Evolutionary conservation across 257 asterid genomes (phyloP).

Genomic region (Lantana camara): DNA sequence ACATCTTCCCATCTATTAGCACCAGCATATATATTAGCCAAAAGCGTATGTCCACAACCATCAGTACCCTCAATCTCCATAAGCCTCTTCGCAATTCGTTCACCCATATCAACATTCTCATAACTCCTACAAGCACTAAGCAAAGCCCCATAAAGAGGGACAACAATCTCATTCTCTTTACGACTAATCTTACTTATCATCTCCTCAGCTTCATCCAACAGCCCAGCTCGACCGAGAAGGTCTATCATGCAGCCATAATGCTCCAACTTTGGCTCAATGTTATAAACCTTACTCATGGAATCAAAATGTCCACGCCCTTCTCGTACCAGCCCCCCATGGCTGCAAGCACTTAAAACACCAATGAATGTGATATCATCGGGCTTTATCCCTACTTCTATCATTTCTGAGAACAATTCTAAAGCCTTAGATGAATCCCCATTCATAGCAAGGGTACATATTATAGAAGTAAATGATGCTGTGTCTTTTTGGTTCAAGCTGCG

Average conservation of each 20-base stretch:
- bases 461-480: conserved; percentile 72
- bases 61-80: conserved; percentile 54
- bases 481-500: conserved; percentile 59
- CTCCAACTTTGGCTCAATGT: conserved; percentile 69
- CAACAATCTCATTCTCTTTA: conserved; percentile 38
- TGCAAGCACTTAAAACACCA: conserved; percentile 83
- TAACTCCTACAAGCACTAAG: conserved; percentile 82
- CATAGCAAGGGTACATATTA: conserved; percentile 72
- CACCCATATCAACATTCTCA: conserved; percentile 68
- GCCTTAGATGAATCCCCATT: conserved; percentile 63
- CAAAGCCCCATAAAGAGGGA: conserved; percentile 75
- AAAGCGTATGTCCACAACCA: conserved; percentile 61
- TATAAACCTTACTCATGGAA: conserved; percentile 54
- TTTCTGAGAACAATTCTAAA: conserved; percentile 59
- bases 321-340: conserved; percentile 83
- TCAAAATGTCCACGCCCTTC: conserved; percentile 74
- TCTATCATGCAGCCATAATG: conserved; percentile 86
- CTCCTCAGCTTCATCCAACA: conserved; percentile 69
- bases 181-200: conserved; percentile 44
- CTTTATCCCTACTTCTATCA: conserved; percentile 55
- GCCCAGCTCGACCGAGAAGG: conserved; percentile 85
- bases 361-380: conserved; percentile 85
- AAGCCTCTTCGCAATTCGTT: conserved; percentile 62
- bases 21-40: conserved; percentile 72
- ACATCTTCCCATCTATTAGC: conserved; percentile 82